A percentile compares a stretch with the other conserved stretches of the same genome.
These are phyloP conservation scores for Sphagnum fallax DNA, from an alignment of 228 moss, liverwort and hornwort genomes.

Conservation along the genomic window DNA sequence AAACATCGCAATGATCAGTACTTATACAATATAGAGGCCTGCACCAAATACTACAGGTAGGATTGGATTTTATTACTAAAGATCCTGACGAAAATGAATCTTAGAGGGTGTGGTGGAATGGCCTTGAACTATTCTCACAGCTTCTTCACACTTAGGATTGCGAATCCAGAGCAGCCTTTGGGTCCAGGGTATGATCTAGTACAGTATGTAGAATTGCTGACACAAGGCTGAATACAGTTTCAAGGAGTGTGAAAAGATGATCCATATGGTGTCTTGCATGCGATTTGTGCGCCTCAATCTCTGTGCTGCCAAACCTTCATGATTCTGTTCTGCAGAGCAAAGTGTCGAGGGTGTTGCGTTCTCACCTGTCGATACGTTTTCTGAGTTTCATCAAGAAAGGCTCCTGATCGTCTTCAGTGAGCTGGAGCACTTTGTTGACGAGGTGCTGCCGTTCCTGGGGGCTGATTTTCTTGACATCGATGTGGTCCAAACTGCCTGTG, in stretches of 20 bases:
- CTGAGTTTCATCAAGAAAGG: constrained; percentile 43
- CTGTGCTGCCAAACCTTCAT: background rate
- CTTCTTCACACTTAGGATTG: too few species aligned
- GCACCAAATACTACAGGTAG: background rate
- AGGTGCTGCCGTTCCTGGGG: constrained; percentile 32
- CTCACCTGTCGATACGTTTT: constrained; percentile 48
- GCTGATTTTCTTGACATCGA: constrained; percentile 39
- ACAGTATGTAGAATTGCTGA: background rate
- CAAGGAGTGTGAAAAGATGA: background rate
- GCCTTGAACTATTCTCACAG: too few species aligned
- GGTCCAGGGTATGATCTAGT: background rate
- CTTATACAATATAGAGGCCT: background rate
- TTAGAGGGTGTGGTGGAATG: too few species aligned
- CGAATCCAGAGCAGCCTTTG: background rate
- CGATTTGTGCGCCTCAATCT: too few species aligned
- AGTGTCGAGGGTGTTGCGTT: too few species aligned
- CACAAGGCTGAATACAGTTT: background rate
- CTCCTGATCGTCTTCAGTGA: constrained; percentile 51
- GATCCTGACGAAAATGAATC: background rate
- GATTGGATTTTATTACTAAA: background rate
- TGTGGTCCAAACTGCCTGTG: constrained; percentile 17
- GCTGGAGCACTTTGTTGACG: constrained; percentile 35
- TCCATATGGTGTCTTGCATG: too few species aligned
- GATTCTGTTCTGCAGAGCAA: background rate
- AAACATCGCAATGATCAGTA: background rate